phyloP scores from a whole-genome alignment of 2,329 filamentous ascomycete species.

The Chrysoporthe puriensis region DNA sequence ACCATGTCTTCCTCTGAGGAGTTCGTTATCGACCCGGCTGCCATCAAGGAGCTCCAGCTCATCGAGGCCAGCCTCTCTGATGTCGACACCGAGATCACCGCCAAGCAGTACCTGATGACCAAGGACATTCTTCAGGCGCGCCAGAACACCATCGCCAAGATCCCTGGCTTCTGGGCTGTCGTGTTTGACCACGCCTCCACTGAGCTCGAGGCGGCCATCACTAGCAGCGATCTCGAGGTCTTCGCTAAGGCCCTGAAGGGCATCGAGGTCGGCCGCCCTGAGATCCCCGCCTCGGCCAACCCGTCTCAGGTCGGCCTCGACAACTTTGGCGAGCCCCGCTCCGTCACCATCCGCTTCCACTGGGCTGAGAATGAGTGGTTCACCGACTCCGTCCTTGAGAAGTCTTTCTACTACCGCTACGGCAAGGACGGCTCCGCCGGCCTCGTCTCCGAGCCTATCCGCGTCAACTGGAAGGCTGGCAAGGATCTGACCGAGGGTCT shows the following conservation, averaged over 20 bases:
- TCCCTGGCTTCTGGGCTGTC: conserved; percentile 70
- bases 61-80: conserved; percentile 38
- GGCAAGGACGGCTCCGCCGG: conserved; percentile 46
- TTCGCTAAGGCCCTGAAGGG: conserved; percentile 59
- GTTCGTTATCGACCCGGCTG: conserved; percentile 36
- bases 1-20: conserved; percentile 41
- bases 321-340: conserved; percentile 62
- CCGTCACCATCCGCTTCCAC: conserved; percentile 56
- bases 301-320: conserved; percentile 39
- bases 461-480: conserved; percentile 67
- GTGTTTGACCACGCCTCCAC: conserved; percentile 61
- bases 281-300: conserved; percentile 43
- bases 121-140: conserved; percentile 58
- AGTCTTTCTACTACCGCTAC: conserved; percentile 69
- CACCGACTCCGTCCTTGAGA: conserved; percentile 61
- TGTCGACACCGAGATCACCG: conserved; percentile 39
- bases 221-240: conserved; percentile 61
- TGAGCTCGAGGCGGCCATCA: conserved; percentile 67
- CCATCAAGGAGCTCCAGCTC: conserved; percentile 40
- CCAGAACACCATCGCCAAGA: conserved; percentile 57
- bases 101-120: conserved; percentile 39
- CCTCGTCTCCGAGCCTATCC: conserved; percentile 68
- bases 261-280: conserved; percentile 52
- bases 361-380: conserved; percentile 69
- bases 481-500: conserved; percentile 67